A percentile compares a stretch with the other conserved stretches of the same genome.
Conservation (phyloP, 2,329 filamentous ascomycete species). For the Atkinsonella texensis region DNA sequence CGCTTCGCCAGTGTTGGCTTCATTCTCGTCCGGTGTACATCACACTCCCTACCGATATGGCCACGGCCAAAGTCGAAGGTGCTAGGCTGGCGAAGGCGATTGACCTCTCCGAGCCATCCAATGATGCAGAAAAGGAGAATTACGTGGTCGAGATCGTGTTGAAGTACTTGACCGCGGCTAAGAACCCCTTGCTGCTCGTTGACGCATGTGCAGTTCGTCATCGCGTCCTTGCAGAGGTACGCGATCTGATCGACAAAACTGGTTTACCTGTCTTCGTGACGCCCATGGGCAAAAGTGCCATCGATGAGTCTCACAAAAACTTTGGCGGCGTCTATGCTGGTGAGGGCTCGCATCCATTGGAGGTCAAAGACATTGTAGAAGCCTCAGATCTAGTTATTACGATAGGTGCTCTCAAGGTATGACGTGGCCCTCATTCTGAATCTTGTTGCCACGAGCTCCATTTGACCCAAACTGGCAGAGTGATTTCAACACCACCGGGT, state of each 20-base stretch:
- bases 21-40: slow-evolving; percentile 73
- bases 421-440: neutral
- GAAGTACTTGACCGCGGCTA: slow-evolving; percentile 58
- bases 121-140: slow-evolving; percentile 60
- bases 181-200: slow-evolving; percentile 66
- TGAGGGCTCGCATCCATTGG: slow-evolving; percentile 53
- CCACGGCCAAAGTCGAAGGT: slow-evolving; percentile 64
- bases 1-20: slow-evolving; percentile 62
- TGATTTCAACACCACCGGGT: slow-evolving; percentile 75
- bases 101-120: slow-evolving; percentile 49
- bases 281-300: slow-evolving; percentile 78
- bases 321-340: slow-evolving; percentile 81
- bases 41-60: slow-evolving; percentile 71
- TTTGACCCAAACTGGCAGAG: slow-evolving; percentile 29
- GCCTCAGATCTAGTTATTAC: slow-evolving; percentile 58
- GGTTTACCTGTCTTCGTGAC: slow-evolving; percentile 74
- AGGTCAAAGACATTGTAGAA: slow-evolving; percentile 53
- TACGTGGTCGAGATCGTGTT: slow-evolving; percentile 74
- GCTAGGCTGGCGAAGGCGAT: slow-evolving; percentile 58
- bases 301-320: slow-evolving; percentile 63
- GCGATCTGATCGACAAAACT: slow-evolving; percentile 60
- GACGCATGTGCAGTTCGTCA: slow-evolving; percentile 77
- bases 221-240: slow-evolving; percentile 58
- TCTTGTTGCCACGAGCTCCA: neutral
- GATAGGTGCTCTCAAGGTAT: slow-evolving; percentile 49